A percentile compares a stretch with the other conserved stretches of the same genome.
Evolutionary conservation across 2,329 filamentous ascomycete genomes (phyloP).

Genomic region (Berkeleyomyces rouxiae): DNA sequence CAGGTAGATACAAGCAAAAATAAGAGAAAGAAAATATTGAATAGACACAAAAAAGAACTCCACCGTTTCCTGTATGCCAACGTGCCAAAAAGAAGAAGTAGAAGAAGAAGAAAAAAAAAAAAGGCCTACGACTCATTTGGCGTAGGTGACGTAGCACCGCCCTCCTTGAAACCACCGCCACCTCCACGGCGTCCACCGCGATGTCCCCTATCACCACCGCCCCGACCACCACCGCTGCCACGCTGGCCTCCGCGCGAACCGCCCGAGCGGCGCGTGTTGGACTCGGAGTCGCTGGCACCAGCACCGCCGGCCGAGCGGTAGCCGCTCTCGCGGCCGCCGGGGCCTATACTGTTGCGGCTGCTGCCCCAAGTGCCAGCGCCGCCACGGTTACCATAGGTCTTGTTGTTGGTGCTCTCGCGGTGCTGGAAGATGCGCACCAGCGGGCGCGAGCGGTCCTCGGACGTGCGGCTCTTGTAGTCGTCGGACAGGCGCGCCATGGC

Average conservation of each 20-base stretch:
- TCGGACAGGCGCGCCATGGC: constrained; percentile 59
- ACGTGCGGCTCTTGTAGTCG: constrained; percentile 56
- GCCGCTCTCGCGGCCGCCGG: constrained; percentile 43
- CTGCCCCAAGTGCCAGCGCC: constrained; percentile 52
- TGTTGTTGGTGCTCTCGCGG: constrained; percentile 30
- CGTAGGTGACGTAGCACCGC: constrained; percentile 38
- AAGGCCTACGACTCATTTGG: constrained; percentile 21
- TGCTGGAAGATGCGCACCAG: constrained; percentile 72
- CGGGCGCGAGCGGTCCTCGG: constrained; percentile 60
- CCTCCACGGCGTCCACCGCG: constrained; percentile 31
- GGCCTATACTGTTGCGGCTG: constrained; percentile 44
- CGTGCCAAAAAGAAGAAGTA: neutral
- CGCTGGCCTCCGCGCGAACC: constrained; percentile 40
- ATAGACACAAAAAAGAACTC: neutral
- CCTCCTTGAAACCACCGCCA: constrained; percentile 39
- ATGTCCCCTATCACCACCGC: constrained; percentile 36
- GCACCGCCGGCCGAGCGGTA: constrained; percentile 59
- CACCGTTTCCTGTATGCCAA: too few relatives aligned
- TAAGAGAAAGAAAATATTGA: neutral
- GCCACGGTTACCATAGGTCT: constrained; percentile 39
- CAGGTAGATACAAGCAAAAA: neutral
- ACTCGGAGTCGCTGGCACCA: constrained; percentile 55
- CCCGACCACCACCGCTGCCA: constrained; percentile 33
- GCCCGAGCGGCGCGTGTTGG: constrained; percentile 28
- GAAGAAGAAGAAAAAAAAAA: neutral